Conservation (phyloP, 148 eudicot genomes). For the Simmondsia chinensis region DNA sequence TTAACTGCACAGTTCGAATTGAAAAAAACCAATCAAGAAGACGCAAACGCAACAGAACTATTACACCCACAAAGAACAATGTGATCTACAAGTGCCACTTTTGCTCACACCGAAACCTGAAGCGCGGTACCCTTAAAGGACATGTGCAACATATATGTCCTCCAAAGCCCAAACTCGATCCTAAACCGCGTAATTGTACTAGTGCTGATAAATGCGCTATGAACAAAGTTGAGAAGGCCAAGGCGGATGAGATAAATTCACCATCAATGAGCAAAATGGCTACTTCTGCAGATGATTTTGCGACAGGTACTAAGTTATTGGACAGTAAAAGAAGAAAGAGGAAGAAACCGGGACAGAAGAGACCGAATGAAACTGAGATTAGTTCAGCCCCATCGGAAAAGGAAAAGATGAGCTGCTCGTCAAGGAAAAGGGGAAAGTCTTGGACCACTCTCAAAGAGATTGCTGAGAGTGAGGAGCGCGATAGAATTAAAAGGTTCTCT, state of each 20-base stretch:
- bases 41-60: conserved; percentile 19
- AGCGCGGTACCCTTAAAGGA: conserved; percentile 72
- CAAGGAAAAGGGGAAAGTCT: conserved; percentile 46
- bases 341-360: conserved; percentile 39
- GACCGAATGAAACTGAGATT: conserved; percentile 21
- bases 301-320: conserved; percentile 28
- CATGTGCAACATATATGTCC: conserved; percentile 48
- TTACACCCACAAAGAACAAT: conserved; percentile 31
- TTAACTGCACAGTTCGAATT: conserved; percentile 68
- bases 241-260: conserved; percentile 12
- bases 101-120: conserved; percentile 55
- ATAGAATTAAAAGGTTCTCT: conserved; percentile 20
- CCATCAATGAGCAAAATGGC: conserved; percentile 10
- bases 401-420: conserved; percentile 19
- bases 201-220: conserved; percentile 8
- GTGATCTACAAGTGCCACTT: conserved; percentile 68
- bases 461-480: conserved; percentile 44
- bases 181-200: conserved; percentile 5
- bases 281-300: conserved; percentile 4
- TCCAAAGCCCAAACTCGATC: conserved; percentile 26
- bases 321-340: conserved; percentile 56
- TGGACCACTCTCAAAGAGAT: conserved; percentile 78
- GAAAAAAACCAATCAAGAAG: conserved; percentile 48
- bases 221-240: background rate
- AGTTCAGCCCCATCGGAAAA: conserved; percentile 15